Evolutionary conservation across 345 rosid species (phyloP).

Genomic region (Clausena lansium): DNA sequence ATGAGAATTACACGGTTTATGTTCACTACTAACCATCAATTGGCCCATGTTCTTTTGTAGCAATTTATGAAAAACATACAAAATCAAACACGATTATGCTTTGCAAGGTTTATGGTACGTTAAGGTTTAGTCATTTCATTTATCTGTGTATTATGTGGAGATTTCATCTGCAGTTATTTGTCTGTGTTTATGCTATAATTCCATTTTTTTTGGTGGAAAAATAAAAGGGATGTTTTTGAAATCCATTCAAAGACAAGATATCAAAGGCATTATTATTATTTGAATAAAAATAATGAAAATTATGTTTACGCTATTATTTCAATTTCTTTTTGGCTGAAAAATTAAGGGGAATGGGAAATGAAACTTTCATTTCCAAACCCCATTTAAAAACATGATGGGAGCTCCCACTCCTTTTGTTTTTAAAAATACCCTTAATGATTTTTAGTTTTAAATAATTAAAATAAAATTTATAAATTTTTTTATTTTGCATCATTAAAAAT

Average conservation of each 20-base stretch:
- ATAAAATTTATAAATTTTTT: too few species aligned
- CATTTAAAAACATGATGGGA: background rate
- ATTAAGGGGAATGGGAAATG: background rate
- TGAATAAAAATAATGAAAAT: too few species aligned
- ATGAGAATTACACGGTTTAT: background rate
- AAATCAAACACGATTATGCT: conserved; percentile 2
- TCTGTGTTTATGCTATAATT: background rate
- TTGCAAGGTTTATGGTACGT: background rate
- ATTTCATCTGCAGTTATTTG: background rate
- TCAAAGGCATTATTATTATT: background rate
- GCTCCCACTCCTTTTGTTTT: too few species aligned
- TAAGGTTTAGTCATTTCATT: background rate
- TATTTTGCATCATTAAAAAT: too few species aligned
- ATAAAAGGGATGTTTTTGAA: too few species aligned
- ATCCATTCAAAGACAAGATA: background rate
- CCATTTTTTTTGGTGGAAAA: background rate
- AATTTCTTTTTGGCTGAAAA: background rate
- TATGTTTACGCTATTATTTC: background rate
- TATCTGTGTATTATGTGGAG: background rate
- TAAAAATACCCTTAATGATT: too few species aligned
- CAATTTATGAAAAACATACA: conserved; percentile 8
- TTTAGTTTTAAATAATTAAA: too few species aligned
- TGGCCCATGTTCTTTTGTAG: conserved; percentile 5
- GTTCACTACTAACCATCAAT: background rate
- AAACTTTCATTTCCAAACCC: background rate